Conservation (phyloP, 345 rosid genomes). For the Capsella bursapastoris region DNA sequence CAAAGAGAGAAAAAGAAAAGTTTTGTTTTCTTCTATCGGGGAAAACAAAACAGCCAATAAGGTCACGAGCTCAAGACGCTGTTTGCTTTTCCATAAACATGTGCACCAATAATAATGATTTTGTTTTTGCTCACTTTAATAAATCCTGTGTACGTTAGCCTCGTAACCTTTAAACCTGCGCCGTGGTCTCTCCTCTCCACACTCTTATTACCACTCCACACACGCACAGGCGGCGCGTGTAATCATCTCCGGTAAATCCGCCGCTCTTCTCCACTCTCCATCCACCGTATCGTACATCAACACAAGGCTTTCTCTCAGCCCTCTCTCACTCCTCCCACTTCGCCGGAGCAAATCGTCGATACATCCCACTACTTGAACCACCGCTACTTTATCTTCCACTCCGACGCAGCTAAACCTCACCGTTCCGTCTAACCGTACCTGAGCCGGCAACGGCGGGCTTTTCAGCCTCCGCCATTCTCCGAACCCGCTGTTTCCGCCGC, state of each 20-base stretch:
- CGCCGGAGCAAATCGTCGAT: constrained; percentile 80
- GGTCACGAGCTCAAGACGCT: constrained; percentile 29
- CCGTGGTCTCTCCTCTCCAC: constrained; percentile 8
- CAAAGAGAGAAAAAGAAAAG: constrained; percentile 6
- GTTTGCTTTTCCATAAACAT: constrained; percentile 22
- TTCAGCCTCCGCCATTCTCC: constrained; percentile 83
- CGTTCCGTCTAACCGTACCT: constrained; percentile 67
- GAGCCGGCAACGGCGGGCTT: constrained; percentile 80
- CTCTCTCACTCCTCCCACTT: constrained; percentile 69
- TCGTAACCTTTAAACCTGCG: constrained; percentile 29
- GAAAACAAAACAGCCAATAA: constrained; percentile 35
- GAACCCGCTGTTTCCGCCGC: constrained; percentile 42
- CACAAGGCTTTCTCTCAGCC: constrained; percentile 65
- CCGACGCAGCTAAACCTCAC: constrained; percentile 84
- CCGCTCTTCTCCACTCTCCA: constrained; percentile 79
- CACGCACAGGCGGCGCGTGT: constrained; percentile 86
- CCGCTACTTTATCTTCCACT: constrained; percentile 67
- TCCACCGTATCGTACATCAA: constrained; percentile 59
- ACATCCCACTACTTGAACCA: constrained; percentile 80
- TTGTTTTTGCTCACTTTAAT: constrained; percentile 25
- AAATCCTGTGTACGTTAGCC: constrained; percentile 34
- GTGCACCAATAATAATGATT: constrained; percentile 39
- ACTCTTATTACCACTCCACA: constrained; percentile 57
- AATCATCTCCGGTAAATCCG: constrained; percentile 71
- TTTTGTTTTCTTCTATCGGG: constrained; percentile 7